These are phyloP conservation scores for Ustilago loliicola DNA, from an alignment of 1,284 basidiomycete species.

Conservation along the genomic window DNA sequence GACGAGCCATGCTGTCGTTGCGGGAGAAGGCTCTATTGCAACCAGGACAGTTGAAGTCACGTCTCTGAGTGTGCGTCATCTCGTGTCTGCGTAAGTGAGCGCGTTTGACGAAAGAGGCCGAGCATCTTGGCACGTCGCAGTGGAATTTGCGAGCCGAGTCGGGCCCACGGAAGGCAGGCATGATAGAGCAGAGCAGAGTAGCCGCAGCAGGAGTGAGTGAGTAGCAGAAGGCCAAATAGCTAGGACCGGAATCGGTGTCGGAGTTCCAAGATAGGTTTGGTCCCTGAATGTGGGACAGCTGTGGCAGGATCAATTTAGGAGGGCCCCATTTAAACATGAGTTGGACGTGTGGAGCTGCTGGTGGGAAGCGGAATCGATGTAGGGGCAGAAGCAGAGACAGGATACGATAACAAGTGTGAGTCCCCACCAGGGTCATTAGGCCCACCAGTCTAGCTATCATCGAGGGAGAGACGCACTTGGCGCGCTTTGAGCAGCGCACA, in stretches of 20 bases:
- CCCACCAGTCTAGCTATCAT: conserved; percentile 17
- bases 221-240: background rate
- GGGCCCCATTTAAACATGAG: conserved; percentile 16
- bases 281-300: conserved; percentile 22
- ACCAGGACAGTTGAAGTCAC: conserved; percentile 45
- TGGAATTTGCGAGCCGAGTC: conserved; percentile 40
- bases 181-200: conserved; percentile 7
- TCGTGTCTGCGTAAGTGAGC: conserved; percentile 50
- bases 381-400: background rate
- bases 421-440: conserved; percentile 24
- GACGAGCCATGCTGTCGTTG: conserved; percentile 50
- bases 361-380: background rate
- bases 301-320: background rate
- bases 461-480: conserved; percentile 13
- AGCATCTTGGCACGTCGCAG: conserved; percentile 42
- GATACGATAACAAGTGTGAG: background rate
- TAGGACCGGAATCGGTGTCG: background rate
- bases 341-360: background rate
- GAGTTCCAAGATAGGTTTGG: background rate
- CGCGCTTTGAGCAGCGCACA: conserved; percentile 2
- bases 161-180: conserved; percentile 43
- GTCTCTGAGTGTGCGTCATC: conserved; percentile 48
- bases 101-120: conserved; percentile 50
- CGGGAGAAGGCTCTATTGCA: conserved; percentile 44
- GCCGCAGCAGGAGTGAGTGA: conserved; percentile 1